phyloP scores from a whole-genome alignment of 805 yeast species.

The Wickerhamomyces queroliae region DNA sequence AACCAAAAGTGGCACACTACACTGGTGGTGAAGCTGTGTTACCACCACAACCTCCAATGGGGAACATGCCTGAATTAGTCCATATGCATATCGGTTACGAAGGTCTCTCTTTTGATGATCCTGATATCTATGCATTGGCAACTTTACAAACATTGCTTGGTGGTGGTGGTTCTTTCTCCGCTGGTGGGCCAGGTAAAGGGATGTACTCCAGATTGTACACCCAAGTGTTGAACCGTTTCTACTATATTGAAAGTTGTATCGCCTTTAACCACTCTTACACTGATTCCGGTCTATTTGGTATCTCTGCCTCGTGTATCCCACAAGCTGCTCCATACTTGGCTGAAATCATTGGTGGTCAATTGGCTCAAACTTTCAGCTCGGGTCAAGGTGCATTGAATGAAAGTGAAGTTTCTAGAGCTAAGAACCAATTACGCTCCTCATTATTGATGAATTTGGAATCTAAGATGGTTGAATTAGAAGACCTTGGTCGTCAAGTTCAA shows the following conservation, averaged over 20 bases:
- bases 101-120: conserved; percentile 76
- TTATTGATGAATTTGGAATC: conserved; percentile 90
- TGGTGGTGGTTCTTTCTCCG: conserved; percentile 96
- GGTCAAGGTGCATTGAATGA: conserved; percentile 60
- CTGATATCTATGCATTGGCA: conserved; percentile 88
- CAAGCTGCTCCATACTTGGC: conserved; percentile 81
- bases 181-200: conserved; percentile 99
- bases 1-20: conserved; percentile 39
- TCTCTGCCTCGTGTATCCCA: conserved; percentile 78
- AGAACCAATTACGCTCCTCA: conserved; percentile 84
- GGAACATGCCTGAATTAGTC: conserved; percentile 71
- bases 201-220: conserved; percentile 95
- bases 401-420: conserved; percentile 80
- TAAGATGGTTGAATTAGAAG: conserved; percentile 90
- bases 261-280: conserved; percentile 87
- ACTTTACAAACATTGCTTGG: conserved; percentile 86
- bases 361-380: conserved; percentile 41
- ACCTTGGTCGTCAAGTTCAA: conserved; percentile 91
- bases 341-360: conserved; percentile 67
- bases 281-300: conserved; percentile 89
- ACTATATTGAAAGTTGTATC: conserved; percentile 83
- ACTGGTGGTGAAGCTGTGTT: conserved; percentile 54
- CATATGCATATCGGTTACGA: conserved; percentile 87
- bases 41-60: conserved; percentile 49
- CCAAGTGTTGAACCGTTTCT: conserved; percentile 84